Base-by-base conservation (phyloP, 2,329 filamentous ascomycete genomes). In the Microcyclosporella mali region DNA sequence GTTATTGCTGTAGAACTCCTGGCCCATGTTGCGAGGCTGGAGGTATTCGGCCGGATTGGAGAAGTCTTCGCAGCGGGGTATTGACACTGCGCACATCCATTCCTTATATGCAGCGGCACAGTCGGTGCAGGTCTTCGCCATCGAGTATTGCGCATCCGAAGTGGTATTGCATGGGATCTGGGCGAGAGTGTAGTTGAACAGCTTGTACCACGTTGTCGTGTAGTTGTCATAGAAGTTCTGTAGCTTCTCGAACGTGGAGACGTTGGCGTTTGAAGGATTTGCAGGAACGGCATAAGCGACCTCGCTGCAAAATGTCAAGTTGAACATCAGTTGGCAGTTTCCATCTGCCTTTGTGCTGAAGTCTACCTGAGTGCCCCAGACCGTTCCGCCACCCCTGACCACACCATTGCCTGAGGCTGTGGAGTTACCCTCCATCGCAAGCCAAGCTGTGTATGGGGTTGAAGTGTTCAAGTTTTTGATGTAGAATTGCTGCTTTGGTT, bases 31-130 rank as follows among this genome's bases (percentile, higher is more conserved):
- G 34, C 92, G 84, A 15, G 75, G 70, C 47, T 81, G 77, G 2
- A 88, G 73, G 58, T 70, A 80, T 1, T 71, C 40, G 11, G 72
- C 70, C 1, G 63, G 57, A 37, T 73, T 78, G 38, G 74, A 78
- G 56, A 85, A 92, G 67, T 95, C 90, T 58, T 87, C 83, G 69
- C 92, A 98, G 21, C 89, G 85, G 1, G 92, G 92, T 49, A 98
- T 92, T 12, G 81, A 84, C 19, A 97, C 88, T 17, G 87, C 85
- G 69, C 92, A 98, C 15, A 98, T 81, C 92, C 92, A 98, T 58
- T 81, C 74, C 64, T 94, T 95, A 74, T 98, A 98, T 7, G 88
- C 87, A 1, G 62, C 59, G 12, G 72, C 78, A 66, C 92, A 98
- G 64, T 94, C 77, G 33, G 70, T 65, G 70, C 92, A 98, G 53